Base-by-base conservation (phyloP, 164 flowering plant species). In the Cinnamomum chago region DNA sequence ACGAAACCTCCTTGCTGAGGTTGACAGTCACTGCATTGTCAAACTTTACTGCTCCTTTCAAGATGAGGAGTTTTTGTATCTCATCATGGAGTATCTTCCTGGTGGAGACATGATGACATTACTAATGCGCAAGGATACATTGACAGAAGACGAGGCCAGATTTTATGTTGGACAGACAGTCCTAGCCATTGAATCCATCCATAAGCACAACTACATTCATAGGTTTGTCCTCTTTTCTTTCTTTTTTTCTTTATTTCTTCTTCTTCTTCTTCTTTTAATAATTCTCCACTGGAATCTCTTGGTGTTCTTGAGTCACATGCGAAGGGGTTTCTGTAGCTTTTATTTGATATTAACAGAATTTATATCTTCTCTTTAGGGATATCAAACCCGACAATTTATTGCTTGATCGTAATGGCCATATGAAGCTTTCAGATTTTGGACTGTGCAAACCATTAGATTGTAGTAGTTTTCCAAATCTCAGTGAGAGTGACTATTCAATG, bases 21-120 rank as follows among this genome's bases (percentile, higher is more conserved):
- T 86, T 73, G 89, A 83, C 71, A 85, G 87, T 72, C 27, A 72
- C 71, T 86, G 83, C 80, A 85, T 86, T 65, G 89, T 86, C 52
- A 85, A 85, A 67, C 82, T 86, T n/a, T 86, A 82, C 76, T 86
- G 84, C 73, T 86, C 89, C 51, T 86, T 86, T 73, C 89, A 86
- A 73, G 89, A 86, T 79, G 80, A 79, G 68, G 89, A 86, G 30
- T 86, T 67, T 79, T 68, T 86, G 58, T 85, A 85, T 81, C 84
- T 85, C 47, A 79, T 85, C 35, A 85, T 85, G 88, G 86, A 85
- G 73, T 85, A 86, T 77, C 85, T 86, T 71, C 87, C 88, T 73
- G 88, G 88, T 52, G 89, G 89, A 33, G 89, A 86, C 71, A 83
- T 86, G 86, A 86, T 86, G 89, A 86, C 89, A 11, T 78, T 85